Evolutionary conservation across 140 eudicot genomes (phyloP), one percentile per base, ranked within the genome.

Genomic region (Ambrosia hybrid): DNA sequence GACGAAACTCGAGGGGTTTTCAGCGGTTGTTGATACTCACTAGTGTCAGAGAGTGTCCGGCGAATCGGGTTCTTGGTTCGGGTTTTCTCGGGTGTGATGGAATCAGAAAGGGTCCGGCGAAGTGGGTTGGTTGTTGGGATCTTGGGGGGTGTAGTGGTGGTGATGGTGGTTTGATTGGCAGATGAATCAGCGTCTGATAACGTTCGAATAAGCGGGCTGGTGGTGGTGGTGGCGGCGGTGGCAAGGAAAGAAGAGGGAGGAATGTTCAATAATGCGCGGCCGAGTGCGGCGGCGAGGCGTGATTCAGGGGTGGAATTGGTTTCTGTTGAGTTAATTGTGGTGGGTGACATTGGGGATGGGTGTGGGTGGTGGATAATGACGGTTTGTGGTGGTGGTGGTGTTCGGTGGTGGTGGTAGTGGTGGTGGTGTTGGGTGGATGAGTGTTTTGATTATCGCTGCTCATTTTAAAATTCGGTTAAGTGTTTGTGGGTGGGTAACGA

Each of bases 151-250:
- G 37, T 56, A 2, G 17, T 60, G 67, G 41, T 37, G 49, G 26
- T 21, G 30, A 21, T 60, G 9, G 16, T 39, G 39, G 69, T 21
- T 38, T 74, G 67, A 65, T 55, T 74, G 1, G 71, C 65, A 3
- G 71, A 62, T 63, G 79, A 74, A 74, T 65, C 56, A 3, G 79
- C 33, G 65, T 70, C 65, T 38, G 65, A 65, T 39, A 55, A 14
- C 4, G 79, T 75, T 3, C 57, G 73, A 53, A 37, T 11, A 65
- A 74, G 62, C 30, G 65, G 78, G 55, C 39, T 64, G 15, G 43
- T 62, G 71, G 62, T 14, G 70, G 71, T 61, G 65, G 43, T 33
- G 1, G 66, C 17, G 9, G 66, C 45, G 11, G 12, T 21, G 6
- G 46, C 4, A 1, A 17, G 38, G 65, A 58, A 58, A 58, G 65